Base-by-base conservation (phyloP, 805 yeast genomes). In the Ascoidea asiatica region DNA sequence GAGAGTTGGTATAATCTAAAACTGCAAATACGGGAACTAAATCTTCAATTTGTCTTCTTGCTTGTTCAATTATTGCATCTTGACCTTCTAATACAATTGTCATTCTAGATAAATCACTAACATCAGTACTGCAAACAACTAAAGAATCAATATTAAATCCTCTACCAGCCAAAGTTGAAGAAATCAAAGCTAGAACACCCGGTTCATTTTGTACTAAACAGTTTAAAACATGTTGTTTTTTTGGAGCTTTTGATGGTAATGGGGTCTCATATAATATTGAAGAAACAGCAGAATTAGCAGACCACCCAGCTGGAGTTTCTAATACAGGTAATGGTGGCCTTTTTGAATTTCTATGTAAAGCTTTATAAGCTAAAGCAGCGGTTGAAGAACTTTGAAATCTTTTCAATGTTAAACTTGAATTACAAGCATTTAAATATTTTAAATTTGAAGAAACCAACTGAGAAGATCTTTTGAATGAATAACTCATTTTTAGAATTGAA, bases 171-270 rank as follows among this genome's bases (percentile, higher is more conserved):
- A 92, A 73, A 44, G 95, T 88, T 45, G 97, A 96, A 5, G 97
- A 83, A 39, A 92, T 85, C 45, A 90, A 77, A 35, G 95, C 81
- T 56, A 92, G 70, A 40, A 92, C 98, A 72, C 98, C 98, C 5
- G 98, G 97, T 66, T 92, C 98, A 64, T 92, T 90, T 66, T 92
- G 97, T 17, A 92, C 98, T 59, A 92, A 73, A 68, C 98, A 92
- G 73, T 90, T 92, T 61, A 92, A 72, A 40, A 92, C 94, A 56
- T 92, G 98, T 57, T 84, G 84, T 53, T 82, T 80, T 53, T 73
- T 70, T 38, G 88, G 85, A 37, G 81, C 76, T 39, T 52, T 60
- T 19, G 65, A 58, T 13, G 70, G 72, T 18, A 65, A 53, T 42
- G 75, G 98, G 2, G 95, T 86, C 62, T 92, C 97, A 65, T 89